Percentiles rank a stretch among this genome's conserved stretches.
Conservation (phyloP, 768 basidiomycete species). For the Aureoboletus auriporus region DNA sequence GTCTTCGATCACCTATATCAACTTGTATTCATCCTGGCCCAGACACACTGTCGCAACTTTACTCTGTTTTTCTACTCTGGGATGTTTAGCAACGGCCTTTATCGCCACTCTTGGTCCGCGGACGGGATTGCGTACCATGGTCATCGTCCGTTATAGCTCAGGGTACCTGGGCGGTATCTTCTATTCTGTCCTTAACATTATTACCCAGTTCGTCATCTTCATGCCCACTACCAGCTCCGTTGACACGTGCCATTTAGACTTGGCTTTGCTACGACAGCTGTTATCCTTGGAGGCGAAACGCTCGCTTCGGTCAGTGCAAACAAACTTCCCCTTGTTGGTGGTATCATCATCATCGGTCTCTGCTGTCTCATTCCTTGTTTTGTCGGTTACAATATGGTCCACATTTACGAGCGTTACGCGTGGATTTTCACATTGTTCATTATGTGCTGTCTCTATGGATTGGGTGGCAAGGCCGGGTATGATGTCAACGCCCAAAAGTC, state of each 20-base stretch:
- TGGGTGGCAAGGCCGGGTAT: slow-evolving; percentile 46
- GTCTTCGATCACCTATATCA: slow-evolving; percentile 12
- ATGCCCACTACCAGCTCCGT: background rate
- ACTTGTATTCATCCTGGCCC: background rate
- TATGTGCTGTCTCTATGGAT: slow-evolving; percentile 49
- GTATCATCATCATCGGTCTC: slow-evolving; percentile 44
- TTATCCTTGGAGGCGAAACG: slow-evolving; percentile 52
- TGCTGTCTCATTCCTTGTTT: slow-evolving; percentile 45
- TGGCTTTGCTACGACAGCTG: slow-evolving; percentile 46
- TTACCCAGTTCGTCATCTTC: slow-evolving; percentile 37
- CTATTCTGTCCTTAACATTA: slow-evolving; percentile 50
- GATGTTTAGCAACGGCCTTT: slow-evolving; percentile 40
- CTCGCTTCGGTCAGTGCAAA: slow-evolving; percentile 43
- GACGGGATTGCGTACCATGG: slow-evolving; percentile 53
- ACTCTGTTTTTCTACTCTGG: slow-evolving; percentile 45
- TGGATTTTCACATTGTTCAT: slow-evolving; percentile 47
- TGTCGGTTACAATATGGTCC: slow-evolving; percentile 44
- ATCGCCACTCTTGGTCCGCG: slow-evolving; percentile 51
- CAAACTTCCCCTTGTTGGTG: slow-evolving; percentile 43
- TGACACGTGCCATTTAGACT: slow-evolving; percentile 25
- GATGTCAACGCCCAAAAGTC: slow-evolving; percentile 40
- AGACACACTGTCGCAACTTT: slow-evolving; percentile 45
- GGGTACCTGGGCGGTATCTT: slow-evolving; percentile 48
- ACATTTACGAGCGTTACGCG: slow-evolving; percentile 51
- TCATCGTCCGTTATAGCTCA: slow-evolving; percentile 44